phyloP scores from a whole-genome alignment of 495 filamentous ascomycete species.

The Hypoxylon lenormandii region DNA sequence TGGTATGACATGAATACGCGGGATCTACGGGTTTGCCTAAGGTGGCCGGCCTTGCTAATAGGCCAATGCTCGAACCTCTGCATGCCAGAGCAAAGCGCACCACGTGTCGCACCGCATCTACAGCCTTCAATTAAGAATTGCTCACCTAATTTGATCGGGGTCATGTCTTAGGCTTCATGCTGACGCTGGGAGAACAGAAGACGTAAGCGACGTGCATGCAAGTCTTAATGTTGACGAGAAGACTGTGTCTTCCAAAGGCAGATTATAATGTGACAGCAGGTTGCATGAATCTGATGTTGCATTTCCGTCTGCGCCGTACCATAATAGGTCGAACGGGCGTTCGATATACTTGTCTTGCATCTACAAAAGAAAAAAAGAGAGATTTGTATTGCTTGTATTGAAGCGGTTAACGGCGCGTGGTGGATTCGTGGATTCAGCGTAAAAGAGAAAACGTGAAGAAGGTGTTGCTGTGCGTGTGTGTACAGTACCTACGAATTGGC shows the following conservation, averaged over 20 bases:
- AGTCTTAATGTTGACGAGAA: conserved; percentile 16
- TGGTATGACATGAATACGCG: conserved; percentile 9
- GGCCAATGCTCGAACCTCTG: conserved; percentile 23
- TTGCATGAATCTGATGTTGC: conserved; percentile 31
- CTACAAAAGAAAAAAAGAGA: conserved; percentile 1
- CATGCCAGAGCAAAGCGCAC: conserved; percentile 37
- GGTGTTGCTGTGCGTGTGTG: conserved; percentile 3
- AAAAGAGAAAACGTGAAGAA: conserved; percentile 21
- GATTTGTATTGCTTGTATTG: conserved; percentile 12
- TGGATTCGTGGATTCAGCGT: conserved; percentile 13
- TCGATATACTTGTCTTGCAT: conserved; percentile 5
- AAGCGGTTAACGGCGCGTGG: not conserved
- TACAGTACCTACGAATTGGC: conserved; percentile 18
- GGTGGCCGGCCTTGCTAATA: conserved; percentile 21
- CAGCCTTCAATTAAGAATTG: conserved; percentile 22
- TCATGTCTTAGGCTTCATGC: conserved; percentile 44
- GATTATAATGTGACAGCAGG: conserved; percentile 34
- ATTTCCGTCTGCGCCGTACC: conserved; percentile 44
- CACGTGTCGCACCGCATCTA: conserved; percentile 20
- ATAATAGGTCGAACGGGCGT: conserved; percentile 28
- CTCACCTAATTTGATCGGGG: conserved; percentile 44
- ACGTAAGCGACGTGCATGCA: conserved; percentile 35
- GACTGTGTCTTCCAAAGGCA: conserved; percentile 5
- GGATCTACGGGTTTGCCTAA: conserved; percentile 5
- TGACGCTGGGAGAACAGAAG: conserved; percentile 37